phyloP scores from a whole-genome alignment of 2,329 filamentous ascomycete genomes.

The Cladosporium sp. region DNA sequence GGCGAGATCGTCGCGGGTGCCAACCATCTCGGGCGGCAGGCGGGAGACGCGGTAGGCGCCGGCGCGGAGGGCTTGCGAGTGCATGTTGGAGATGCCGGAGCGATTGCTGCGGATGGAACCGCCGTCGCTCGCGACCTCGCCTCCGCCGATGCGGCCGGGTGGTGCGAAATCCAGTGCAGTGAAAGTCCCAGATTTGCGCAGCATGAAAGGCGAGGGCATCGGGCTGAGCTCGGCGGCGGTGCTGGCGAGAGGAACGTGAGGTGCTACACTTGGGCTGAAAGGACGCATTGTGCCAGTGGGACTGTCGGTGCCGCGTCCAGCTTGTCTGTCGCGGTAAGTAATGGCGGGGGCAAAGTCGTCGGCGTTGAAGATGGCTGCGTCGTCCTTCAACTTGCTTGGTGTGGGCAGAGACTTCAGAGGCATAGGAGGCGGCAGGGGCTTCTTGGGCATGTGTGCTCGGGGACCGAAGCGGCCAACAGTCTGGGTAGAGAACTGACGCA shows the following conservation, averaged over 20 bases:
- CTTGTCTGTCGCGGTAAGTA: conserved; percentile 55
- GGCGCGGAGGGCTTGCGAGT: conserved; percentile 65
- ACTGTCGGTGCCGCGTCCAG: conserved; percentile 58
- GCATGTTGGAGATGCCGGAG: conserved; percentile 66
- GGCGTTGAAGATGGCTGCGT: conserved; percentile 58
- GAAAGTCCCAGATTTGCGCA: conserved; percentile 73
- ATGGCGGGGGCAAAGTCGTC: conserved; percentile 81
- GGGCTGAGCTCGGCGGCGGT: conserved; percentile 79
- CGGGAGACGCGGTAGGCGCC: conserved; percentile 84
- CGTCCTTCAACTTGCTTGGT: conserved; percentile 78
- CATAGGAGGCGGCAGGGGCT: conserved; percentile 63
- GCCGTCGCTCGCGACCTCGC: conserved; percentile 38
- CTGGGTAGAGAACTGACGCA: conserved; percentile 40
- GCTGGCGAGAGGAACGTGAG: conserved; percentile 71
- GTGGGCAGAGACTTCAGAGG: conserved; percentile 73
- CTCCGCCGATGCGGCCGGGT: conserved; percentile 64
- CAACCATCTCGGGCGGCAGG: conserved; percentile 74
- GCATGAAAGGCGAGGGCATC: conserved; percentile 79
- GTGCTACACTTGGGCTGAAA: conserved; percentile 67
- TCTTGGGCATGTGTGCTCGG: conserved; percentile 33
- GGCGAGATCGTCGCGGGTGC: conserved; percentile 63
- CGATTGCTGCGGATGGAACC: conserved; percentile 60
- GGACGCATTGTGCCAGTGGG: conserved; percentile 54
- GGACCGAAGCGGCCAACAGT: conserved; percentile 20
- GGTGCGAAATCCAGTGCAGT: conserved; percentile 76